These are phyloP conservation scores for Arthrobotrys conoides DNA, from an alignment of 2,329 filamentous ascomycete species.

Conservation along the genomic window DNA sequence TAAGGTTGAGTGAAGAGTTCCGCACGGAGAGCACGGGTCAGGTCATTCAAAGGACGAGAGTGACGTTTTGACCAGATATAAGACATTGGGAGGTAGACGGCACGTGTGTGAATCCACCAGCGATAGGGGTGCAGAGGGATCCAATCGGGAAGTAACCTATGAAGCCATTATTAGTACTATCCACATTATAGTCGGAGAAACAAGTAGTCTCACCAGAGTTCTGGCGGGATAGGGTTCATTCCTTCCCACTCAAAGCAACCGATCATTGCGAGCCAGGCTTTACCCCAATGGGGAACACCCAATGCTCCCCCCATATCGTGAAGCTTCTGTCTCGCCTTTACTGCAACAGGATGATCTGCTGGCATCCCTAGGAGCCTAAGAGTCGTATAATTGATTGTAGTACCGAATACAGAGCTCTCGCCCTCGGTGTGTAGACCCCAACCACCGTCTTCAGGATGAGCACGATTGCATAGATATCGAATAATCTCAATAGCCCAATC, in stretches of 20 bases:
- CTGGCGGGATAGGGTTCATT: conserved; percentile 93
- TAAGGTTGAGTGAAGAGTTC: conserved; percentile 87
- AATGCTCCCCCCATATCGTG: conserved; percentile 88
- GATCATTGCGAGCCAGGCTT: conserved; percentile 91
- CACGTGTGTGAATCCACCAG: conserved; percentile 99
- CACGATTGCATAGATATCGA: conserved; percentile 89
- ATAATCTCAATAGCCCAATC: conserved; percentile 88
- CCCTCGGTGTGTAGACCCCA: conserved; percentile 98
- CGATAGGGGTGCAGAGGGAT: conserved; percentile 89
- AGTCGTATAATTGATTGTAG: conserved; percentile 85
- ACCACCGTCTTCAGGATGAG: conserved; percentile 89
- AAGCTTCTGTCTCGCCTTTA: conserved; percentile 84
- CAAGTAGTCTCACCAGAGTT: conserved; percentile 78
- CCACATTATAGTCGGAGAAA: not conserved
- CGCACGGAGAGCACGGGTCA: conserved; percentile 80
- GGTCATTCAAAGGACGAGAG: conserved; percentile 80
- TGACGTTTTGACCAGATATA: conserved; percentile 89
- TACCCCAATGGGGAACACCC: conserved; percentile 93
- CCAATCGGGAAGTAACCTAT: conserved; percentile 85
- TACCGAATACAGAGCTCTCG: conserved; percentile 92
- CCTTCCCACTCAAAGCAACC: conserved; percentile 90
- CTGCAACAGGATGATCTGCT: conserved; percentile 85
- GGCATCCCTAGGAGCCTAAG: conserved; percentile 86
- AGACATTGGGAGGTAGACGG: conserved; percentile 93
- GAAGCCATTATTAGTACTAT: conserved; percentile 38